phyloP scores from a whole-genome alignment of 306 rosid genomes.

The Pyrus communis region DNA sequence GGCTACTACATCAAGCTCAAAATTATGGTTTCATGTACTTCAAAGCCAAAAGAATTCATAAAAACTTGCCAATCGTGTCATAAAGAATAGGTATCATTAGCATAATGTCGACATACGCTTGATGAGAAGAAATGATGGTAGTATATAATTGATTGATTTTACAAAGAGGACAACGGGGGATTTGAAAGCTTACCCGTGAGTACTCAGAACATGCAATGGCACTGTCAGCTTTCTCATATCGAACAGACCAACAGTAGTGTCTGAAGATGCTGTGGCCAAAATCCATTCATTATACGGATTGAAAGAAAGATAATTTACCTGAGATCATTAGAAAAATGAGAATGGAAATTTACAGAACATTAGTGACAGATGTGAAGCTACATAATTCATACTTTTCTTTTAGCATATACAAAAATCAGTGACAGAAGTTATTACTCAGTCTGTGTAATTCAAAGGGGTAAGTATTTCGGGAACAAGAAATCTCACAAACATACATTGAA shows the following conservation, averaged over 20 bases:
- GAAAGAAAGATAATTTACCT: conserved; percentile 91
- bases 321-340: conserved; percentile 11
- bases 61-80: not conserved
- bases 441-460: not conserved
- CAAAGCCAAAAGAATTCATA: not conserved
- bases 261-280: conserved; percentile 94
- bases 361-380: not conserved
- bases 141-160: not conserved
- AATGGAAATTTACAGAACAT: not conserved
- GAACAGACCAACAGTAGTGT: conserved; percentile 65
- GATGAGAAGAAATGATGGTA: not conserved
- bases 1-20: not conserved
- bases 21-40: not conserved
- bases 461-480: not conserved
- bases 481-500: not conserved
- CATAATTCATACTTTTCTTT: not conserved
- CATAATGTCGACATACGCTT: not conserved
- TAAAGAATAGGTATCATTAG: not conserved
- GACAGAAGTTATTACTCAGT: not conserved
- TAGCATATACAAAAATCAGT: not conserved
- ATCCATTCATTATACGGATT: conserved; percentile 77
- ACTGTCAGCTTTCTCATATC: conserved; percentile 63
- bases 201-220: conserved; percentile 66
- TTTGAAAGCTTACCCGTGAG: conserved; percentile 60
- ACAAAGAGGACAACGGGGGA: not conserved